phyloP scores from a whole-genome alignment of 192 early-diverging fungal genomes.

The Coemansia reversa region DNA sequence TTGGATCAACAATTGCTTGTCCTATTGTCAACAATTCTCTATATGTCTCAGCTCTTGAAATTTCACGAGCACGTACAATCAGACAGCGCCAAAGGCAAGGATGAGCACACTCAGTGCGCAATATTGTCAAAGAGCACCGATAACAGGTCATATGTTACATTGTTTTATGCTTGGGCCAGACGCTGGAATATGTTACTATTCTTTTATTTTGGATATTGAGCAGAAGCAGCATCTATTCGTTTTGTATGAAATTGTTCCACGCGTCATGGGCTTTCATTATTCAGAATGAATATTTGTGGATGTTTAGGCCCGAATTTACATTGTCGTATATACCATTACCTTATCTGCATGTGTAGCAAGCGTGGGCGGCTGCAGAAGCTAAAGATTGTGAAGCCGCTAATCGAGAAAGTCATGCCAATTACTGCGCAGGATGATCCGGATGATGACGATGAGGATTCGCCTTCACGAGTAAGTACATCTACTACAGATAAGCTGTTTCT shows the following conservation, averaged over 20 bases:
- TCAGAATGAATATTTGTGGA: constrained; percentile 1
- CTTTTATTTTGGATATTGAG: not conserved
- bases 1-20: not conserved
- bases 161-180: not conserved
- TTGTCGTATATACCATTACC: not conserved
- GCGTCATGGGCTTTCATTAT: not conserved
- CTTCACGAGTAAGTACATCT: constrained; percentile 57
- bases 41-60: not conserved
- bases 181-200: not conserved
- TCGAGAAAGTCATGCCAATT: constrained; percentile 79
- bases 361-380: constrained; percentile 82
- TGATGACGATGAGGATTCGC: constrained; percentile 80
- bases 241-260: constrained; percentile 10
- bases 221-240: not conserved
- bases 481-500: not conserved
- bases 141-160: not conserved
- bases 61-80: not conserved
- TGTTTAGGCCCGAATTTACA: not conserved
- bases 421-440: constrained; percentile 75
- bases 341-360: constrained; percentile 52
- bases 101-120: not conserved
- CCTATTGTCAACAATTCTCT: not conserved
- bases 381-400: constrained; percentile 77
- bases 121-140: not conserved
- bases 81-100: not conserved